These are phyloP conservation scores for Seiridium cupressi DNA, from an alignment of 2,329 filamentous ascomycete genomes.

Conservation along the genomic window DNA sequence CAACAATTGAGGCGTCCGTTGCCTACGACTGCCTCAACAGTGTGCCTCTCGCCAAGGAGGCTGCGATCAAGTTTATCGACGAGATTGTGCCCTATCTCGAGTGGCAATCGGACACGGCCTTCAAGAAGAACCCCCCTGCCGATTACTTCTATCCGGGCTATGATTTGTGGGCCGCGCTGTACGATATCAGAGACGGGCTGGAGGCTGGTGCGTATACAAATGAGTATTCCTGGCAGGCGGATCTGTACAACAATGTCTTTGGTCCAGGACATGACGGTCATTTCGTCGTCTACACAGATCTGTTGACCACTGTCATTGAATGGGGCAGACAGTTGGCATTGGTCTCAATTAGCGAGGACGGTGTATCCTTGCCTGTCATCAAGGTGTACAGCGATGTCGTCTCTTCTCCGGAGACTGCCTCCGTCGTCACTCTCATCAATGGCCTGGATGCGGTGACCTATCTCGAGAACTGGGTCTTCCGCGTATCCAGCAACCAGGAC, in stretches of 20 bases:
- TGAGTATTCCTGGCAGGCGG: constrained; percentile 40
- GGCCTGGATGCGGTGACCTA: constrained; percentile 25
- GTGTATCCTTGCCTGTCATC: constrained; percentile 24
- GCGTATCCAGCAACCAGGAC: constrained; percentile 33
- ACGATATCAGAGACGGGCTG: constrained; percentile 28
- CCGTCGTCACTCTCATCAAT: constrained; percentile 26
- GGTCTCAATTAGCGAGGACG: constrained; percentile 28
- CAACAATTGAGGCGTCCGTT: constrained; percentile 32
- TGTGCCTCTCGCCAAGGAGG: constrained; percentile 36
- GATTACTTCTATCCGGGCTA: constrained; percentile 36
- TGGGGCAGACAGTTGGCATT: constrained; percentile 28
- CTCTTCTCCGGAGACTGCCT: constrained; percentile 25
- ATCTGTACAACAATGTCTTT: constrained; percentile 35
- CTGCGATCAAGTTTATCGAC: constrained; percentile 36
- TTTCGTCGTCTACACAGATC: constrained; percentile 38
- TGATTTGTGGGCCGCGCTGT: constrained; percentile 35
- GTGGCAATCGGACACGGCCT: constrained; percentile 37
- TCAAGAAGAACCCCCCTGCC: constrained; percentile 35
- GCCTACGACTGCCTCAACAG: constrained; percentile 40
- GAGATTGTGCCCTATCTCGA: constrained; percentile 38
- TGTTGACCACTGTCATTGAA: constrained; percentile 34
- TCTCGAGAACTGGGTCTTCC: constrained; percentile 26
- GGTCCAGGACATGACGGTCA: constrained; percentile 40
- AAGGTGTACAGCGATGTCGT: constrained; percentile 32
- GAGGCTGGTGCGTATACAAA: constrained; percentile 31